phyloP scores from a whole-genome alignment of 2,329 filamentous ascomycete genomes.

The Fusarium mangiferae region DNA sequence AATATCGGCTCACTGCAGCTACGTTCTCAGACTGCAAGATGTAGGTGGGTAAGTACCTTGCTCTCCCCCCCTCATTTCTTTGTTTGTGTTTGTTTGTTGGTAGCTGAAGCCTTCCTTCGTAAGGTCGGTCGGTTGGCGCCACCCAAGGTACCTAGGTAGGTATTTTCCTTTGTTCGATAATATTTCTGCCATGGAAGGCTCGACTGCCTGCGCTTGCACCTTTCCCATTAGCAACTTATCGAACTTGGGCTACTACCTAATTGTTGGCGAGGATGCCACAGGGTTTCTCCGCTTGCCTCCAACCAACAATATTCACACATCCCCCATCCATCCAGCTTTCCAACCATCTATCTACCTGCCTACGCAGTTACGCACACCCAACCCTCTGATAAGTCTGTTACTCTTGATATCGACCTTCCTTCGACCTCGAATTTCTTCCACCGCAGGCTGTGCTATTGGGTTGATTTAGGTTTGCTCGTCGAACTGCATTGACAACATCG shows the following conservation, averaged over 20 bases:
- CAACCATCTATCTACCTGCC: background rate
- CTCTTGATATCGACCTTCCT: background rate
- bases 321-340: background rate
- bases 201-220: background rate
- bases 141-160: background rate
- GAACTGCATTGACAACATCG: background rate
- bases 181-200: background rate
- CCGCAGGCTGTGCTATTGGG: background rate
- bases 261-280: slow-evolving; percentile 6
- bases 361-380: background rate
- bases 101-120: background rate
- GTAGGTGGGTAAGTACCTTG: background rate
- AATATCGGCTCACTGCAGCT: slow-evolving; percentile 24
- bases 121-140: background rate
- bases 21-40: background rate
- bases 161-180: background rate
- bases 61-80: background rate
- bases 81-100: slow-evolving; percentile 7
- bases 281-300: slow-evolving; percentile 27
- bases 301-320: slow-evolving; percentile 11
- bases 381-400: background rate
- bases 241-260: background rate
- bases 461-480: background rate
- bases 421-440: background rate
- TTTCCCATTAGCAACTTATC: background rate